phyloP scores from a whole-genome alignment of 2,329 filamentous ascomycete genomes.

The Cladophialophora immunda region DNA sequence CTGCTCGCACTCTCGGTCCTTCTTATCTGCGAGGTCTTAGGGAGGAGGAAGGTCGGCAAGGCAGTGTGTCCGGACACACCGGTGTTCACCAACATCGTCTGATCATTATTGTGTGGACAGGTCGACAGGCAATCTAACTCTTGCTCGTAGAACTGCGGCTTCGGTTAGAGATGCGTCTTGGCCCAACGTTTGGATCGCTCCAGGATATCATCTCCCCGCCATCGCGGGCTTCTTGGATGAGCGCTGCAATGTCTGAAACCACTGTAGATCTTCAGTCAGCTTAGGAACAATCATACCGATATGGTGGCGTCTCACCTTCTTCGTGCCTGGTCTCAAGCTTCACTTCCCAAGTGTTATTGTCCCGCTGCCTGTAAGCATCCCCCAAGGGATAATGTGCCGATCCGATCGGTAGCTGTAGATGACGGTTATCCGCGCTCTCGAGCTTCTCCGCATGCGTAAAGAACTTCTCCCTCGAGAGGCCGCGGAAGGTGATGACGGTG shows the following conservation, averaged over 20 bases:
- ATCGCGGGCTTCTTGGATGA: constrained; percentile 5
- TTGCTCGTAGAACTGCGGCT: constrained; percentile 9
- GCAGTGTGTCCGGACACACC: neutral
- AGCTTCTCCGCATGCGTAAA: constrained; percentile 6
- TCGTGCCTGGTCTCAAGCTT: constrained; percentile 1
- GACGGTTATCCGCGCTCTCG: neutral
- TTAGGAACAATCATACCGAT: neutral
- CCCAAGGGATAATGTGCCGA: constrained; percentile 2
- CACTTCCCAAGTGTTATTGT: constrained; percentile 8
- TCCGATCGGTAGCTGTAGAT: neutral
- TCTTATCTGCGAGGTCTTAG: neutral
- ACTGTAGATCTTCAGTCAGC: constrained; percentile 3
- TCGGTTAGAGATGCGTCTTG: constrained; percentile 3
- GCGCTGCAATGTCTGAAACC: constrained; percentile 2
- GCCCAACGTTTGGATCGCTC: neutral
- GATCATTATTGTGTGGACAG: neutral
- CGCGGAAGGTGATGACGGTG: constrained; percentile 2
- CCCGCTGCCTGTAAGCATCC: neutral
- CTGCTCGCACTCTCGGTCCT: constrained; percentile 10
- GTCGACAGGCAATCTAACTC: neutral
- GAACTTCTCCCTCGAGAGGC: constrained; percentile 4
- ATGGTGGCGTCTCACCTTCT: neutral
- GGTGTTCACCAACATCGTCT: constrained; percentile 1
- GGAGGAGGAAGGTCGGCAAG: constrained; percentile 2
- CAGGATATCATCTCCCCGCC: constrained; percentile 9